A percentile compares a stretch with the other conserved stretches of the same genome.
phyloP scores from a whole-genome alignment of 495 filamentous ascomycete species.

The Hypoxylon subgilvum region DNA sequence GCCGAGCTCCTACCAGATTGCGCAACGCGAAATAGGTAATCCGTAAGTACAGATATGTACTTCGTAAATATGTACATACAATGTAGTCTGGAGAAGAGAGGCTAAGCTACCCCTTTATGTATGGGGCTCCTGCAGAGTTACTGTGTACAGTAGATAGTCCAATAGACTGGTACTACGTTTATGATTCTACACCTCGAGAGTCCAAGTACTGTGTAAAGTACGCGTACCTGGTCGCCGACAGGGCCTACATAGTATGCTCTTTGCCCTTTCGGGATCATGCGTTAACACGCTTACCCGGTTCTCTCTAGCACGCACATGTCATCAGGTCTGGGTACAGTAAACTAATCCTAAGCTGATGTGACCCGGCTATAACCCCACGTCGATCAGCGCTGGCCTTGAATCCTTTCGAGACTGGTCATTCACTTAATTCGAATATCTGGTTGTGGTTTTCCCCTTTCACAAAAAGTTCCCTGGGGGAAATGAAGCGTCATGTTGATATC shows the following conservation, averaged over 20 bases:
- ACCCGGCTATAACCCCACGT: slow-evolving; percentile 36
- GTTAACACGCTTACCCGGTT: slow-evolving; percentile 37
- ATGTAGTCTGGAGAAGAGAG: slow-evolving; percentile 14
- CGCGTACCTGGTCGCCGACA: slow-evolving; percentile 30
- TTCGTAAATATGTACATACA: too few relatives aligned
- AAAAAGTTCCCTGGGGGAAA: slow-evolving; percentile 34
- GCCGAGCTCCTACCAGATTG: slow-evolving; percentile 13
- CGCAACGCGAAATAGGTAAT: slow-evolving; percentile 26
- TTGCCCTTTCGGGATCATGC: slow-evolving; percentile 37
- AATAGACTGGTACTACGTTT: too few relatives aligned
- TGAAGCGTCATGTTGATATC: slow-evolving; percentile 37
- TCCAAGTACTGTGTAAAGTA: slow-evolving; percentile 12
- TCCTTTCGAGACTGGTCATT: slow-evolving; percentile 25
- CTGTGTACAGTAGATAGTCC: not conserved
- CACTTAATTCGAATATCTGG: slow-evolving; percentile 22
- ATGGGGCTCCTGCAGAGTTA: too few relatives aligned
- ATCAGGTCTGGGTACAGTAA: slow-evolving; percentile 28
- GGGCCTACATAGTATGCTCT: slow-evolving; percentile 21
- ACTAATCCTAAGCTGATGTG: slow-evolving; percentile 36
- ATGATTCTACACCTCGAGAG: slow-evolving; percentile 13
- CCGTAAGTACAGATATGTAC: too few relatives aligned
- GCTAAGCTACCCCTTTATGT: slow-evolving; percentile 1
- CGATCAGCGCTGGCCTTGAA: slow-evolving; percentile 35
- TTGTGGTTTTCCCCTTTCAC: slow-evolving; percentile 17
- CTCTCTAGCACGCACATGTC: slow-evolving; percentile 36